Base-by-base conservation (phyloP, 345 rosid species). In the Linum lewisii region DNA sequence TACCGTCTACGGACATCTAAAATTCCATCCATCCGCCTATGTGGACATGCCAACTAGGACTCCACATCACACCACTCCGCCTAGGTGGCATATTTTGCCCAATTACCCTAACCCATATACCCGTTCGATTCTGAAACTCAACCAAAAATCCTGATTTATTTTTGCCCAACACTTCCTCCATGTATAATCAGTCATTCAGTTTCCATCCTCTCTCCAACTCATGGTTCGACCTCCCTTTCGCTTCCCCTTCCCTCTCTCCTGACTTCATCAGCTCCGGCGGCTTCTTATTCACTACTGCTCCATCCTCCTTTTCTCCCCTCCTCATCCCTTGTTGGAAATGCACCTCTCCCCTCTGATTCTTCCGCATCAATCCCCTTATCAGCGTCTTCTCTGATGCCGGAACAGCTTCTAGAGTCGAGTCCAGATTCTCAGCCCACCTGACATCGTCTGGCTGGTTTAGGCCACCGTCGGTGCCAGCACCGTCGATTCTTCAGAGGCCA, bases 151-250 rank as follows among this genome's bases (percentile, higher is more conserved):
- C n/a, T n/a, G n/a, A n/a, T n/a, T n/a, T n/a, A n/a, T n/a, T n/a
- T n/a, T n/a, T n/a, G n/a, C n/a, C n/a, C 83, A 90, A 90, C 76
- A 87, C 89, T 63, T 80, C 82, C 67, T 73, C 85, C 26, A 77
- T 69, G 54, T 82, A 80, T 64, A 79, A 90, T 80, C 97, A 90
- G 60, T 83, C 95, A 20, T 87, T 90, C 58, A 94, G 89, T 45
- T 87, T 79, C 62, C 95, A 90, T 44, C 97, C 95, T 54, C 51
- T 62, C 59, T 85, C 97, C 42, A 38, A 72, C 54, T 26, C 86
- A 21, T 90, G 97, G 97, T 74, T 82, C 68, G 75, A 74, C 36
- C 89, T 83, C 65, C 94, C 93, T 47, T 60, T 69, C 14, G 20
- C 66, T 24, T 62, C 71, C 2, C 64, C 70, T 15, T 64, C 77